Evolutionary conservation across 345 rosid species (phyloP).

Genomic region (Citrus mangshanensis): DNA sequence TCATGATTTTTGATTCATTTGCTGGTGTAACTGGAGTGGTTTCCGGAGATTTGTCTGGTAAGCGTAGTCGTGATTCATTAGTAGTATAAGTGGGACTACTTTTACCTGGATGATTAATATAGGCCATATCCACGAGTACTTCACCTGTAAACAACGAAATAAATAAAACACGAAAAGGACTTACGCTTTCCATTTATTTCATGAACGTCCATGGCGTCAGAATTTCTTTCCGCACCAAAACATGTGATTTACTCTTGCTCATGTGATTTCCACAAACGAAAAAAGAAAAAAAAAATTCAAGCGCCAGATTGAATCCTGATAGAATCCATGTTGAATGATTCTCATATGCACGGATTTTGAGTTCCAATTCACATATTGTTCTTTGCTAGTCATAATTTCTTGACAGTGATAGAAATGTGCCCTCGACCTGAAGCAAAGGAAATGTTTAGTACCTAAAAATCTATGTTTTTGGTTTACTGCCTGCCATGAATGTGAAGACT

Average conservation of each 20-base stretch:
- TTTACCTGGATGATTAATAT: not conserved
- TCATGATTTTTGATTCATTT: conserved; percentile 8
- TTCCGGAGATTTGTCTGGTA: not conserved
- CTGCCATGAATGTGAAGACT: not conserved
- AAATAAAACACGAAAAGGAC: not conserved
- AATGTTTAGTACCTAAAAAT: not conserved
- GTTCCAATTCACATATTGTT: not conserved
- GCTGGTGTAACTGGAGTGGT: not conserved
- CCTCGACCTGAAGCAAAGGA: not conserved
- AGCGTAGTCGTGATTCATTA: not conserved
- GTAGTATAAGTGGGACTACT: not conserved
- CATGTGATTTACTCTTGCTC: not conserved
- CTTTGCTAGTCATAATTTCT: not conserved
- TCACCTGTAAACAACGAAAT: not conserved
- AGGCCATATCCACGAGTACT: not conserved
- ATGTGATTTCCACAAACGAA: not conserved
- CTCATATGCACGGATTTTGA: not conserved
- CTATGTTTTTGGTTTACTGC: not conserved
- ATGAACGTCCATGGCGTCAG: not conserved
- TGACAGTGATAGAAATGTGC: not conserved
- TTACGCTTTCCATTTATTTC: not conserved
- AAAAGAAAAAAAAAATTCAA: not conserved
- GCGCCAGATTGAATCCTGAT: not conserved
- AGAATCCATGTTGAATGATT: not conserved
- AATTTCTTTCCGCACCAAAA: not conserved